phyloP scores from a whole-genome alignment of 2,329 filamentous ascomycete genomes.

The Fusarium mundagurra region DNA sequence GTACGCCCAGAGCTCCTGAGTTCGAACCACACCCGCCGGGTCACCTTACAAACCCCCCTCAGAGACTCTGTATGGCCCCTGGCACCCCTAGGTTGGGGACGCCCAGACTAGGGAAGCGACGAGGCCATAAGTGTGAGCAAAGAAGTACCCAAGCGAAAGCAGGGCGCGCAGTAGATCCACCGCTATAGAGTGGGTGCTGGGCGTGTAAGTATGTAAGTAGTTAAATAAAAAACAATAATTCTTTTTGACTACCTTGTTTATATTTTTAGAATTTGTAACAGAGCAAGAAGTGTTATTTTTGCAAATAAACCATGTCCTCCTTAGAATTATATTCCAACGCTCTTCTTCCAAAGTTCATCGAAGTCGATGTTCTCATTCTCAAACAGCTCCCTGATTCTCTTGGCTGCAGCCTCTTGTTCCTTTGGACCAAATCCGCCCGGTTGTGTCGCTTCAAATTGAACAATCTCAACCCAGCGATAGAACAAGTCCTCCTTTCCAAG shows the following conservation, averaged over 20 bases:
- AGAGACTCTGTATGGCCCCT: constrained; percentile 40
- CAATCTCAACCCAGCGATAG: constrained; percentile 91
- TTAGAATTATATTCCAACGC: constrained; percentile 9
- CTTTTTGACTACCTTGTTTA: background rate
- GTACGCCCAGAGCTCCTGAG: background rate
- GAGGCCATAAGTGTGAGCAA: constrained; percentile 40
- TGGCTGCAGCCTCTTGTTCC: constrained; percentile 75
- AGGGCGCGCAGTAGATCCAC: constrained; percentile 42
- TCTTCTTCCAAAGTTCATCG: constrained; percentile 79
- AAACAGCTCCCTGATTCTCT: constrained; percentile 81
- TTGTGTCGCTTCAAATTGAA: constrained; percentile 84
- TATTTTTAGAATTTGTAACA: background rate
- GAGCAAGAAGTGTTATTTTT: background rate
- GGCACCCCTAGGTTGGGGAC: constrained; percentile 10
- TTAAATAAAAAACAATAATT: background rate
- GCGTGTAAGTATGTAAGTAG: background rate
- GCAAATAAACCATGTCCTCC: background rate
- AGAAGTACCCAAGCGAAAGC: constrained; percentile 45
- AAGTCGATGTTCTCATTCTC: constrained; percentile 81
- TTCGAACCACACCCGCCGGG: background rate
- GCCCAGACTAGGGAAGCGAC: constrained; percentile 9
- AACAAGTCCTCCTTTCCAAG: constrained; percentile 90
- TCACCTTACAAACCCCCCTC: constrained; percentile 9
- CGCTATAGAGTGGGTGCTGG: constrained; percentile 30
- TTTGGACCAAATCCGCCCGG: constrained; percentile 82